These are phyloP conservation scores for Canna indica DNA, from an alignment of 176 grass and related monocot genomes.

Conservation along the genomic window DNA sequence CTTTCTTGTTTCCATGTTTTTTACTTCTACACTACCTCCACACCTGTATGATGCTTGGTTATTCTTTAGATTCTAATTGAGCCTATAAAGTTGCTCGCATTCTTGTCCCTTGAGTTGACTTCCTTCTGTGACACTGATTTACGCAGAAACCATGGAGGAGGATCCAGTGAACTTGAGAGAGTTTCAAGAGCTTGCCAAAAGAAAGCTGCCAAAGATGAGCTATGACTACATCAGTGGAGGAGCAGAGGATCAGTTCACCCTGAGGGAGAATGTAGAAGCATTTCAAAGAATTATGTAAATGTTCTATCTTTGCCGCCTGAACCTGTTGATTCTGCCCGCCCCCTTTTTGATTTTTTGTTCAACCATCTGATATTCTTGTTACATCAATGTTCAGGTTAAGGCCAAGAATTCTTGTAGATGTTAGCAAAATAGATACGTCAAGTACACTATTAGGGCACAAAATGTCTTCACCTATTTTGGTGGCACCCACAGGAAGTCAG, in stretches of 20 bases:
- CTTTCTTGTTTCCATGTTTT: no score
- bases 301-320: background rate
- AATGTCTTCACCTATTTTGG: slow-evolving; percentile 65
- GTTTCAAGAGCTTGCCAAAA: slow-evolving; percentile 65
- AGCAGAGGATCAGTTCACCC: slow-evolving; percentile 71
- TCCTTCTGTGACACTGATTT: background rate
- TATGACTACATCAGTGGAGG: slow-evolving; percentile 76
- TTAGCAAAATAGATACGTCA: slow-evolving; percentile 71
- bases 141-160: slow-evolving; percentile 43
- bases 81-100: no score
- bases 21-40: no score
- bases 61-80: no score
- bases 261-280: slow-evolving; percentile 73
- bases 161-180: slow-evolving; percentile 55
- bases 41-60: no score
- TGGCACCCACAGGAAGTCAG: slow-evolving; percentile 55
- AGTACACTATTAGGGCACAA: slow-evolving; percentile 55
- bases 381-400: slow-evolving; percentile 51
- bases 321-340: background rate
- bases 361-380: background rate
- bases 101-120: background rate
- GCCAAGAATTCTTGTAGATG: slow-evolving; percentile 78
- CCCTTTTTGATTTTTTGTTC: background rate
- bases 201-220: slow-evolving; percentile 65
- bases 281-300: slow-evolving; percentile 63